Conservation (phyloP, 345 rosid genomes). For the Eutrema japonicum region DNA sequence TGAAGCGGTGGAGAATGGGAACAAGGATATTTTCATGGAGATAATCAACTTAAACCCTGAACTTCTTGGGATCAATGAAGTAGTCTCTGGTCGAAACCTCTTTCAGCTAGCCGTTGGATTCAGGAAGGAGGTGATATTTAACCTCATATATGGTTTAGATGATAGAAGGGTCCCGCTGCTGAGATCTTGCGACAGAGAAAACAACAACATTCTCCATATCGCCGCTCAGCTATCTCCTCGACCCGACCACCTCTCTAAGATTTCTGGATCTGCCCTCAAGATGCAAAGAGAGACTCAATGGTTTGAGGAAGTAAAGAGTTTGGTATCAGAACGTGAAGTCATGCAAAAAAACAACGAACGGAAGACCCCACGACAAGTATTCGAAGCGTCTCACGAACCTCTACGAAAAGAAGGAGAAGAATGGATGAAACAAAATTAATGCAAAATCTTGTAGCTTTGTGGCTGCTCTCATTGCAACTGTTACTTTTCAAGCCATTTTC, state of each 20-base stretch:
- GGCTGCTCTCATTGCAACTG: slow-evolving; percentile 51
- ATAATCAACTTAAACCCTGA: neutral
- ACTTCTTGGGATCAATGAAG: slow-evolving; percentile 1
- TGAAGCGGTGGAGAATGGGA: slow-evolving; percentile 23
- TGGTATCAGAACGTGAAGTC: slow-evolving; percentile 5
- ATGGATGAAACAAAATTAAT: too few relatives aligned
- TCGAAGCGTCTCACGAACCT: slow-evolving; percentile 33
- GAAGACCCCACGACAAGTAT: slow-evolving; percentile 30
- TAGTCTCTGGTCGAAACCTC: neutral
- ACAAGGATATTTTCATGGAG: neutral
- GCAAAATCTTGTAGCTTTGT: slow-evolving; percentile 53
- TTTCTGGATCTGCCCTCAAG: slow-evolving; percentile 32
- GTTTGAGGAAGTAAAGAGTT: slow-evolving; percentile 23
- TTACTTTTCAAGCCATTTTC: slow-evolving; percentile 53
- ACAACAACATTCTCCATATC: slow-evolving; percentile 34
- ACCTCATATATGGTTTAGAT: slow-evolving; percentile 20
- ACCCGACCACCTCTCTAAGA: neutral
- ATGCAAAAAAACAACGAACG: neutral
- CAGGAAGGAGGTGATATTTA: slow-evolving; percentile 25
- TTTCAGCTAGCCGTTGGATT: slow-evolving; percentile 27
- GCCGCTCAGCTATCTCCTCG: slow-evolving; percentile 12
- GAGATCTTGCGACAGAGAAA: slow-evolving; percentile 4
- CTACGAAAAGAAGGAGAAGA: slow-evolving; percentile 44
- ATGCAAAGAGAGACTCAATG: slow-evolving; percentile 30
- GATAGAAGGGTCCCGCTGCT: neutral